Base-by-base conservation (phyloP, 2,329 filamentous ascomycete genomes). In the Cercospora citrullina region DNA sequence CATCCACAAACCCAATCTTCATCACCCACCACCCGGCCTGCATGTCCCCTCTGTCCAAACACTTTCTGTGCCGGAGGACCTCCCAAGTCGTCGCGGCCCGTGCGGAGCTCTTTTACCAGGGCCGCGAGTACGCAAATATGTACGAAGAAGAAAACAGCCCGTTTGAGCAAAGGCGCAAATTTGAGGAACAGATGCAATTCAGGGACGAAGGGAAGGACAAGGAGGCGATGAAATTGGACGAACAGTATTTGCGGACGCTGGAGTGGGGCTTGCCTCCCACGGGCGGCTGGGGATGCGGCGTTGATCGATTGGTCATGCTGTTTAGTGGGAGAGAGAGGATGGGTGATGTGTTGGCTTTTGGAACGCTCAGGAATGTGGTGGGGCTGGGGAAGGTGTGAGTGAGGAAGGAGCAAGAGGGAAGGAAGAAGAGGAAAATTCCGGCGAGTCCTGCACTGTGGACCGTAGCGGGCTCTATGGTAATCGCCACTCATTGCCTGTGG, bases 131-230 rank as follows among this genome's bases (percentile, higher is more conserved):
- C 33, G 92, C 94, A 69, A 99, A 99, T 80, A 96, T 94, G 83
- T 99, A 99, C 79, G 95, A 99, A 79, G 95, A 99, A 80, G 95
- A 99, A 79, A 99, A 99, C 79, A 91, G 92, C 62, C 95, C 95
- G 0, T 89, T 91, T 64, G 91, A 90, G 74, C 95, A 99, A 81
- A 86, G 91, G 57, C 84, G 87, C 65, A 99, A 99, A 80, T 93
- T 99, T 71, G 80, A 88, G 58, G 85, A 86, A 70, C 88, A 90
- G 75, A 68, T 80, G 6, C 74, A 77, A 18, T 77, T 76, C 12
- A 73, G 77, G 6, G 79, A 78, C 21, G 76, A 75, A 5, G 81
- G 81, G 66, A 81, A 80, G 1, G 83, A 84, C 82, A 16, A 82
- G 81, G 39, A 84, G 76, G 14, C 82, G 74, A 75, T 85, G 78